phyloP scores from a whole-genome alignment of 176 grass and related monocot species.

The Microstegium vimineum region DNA sequence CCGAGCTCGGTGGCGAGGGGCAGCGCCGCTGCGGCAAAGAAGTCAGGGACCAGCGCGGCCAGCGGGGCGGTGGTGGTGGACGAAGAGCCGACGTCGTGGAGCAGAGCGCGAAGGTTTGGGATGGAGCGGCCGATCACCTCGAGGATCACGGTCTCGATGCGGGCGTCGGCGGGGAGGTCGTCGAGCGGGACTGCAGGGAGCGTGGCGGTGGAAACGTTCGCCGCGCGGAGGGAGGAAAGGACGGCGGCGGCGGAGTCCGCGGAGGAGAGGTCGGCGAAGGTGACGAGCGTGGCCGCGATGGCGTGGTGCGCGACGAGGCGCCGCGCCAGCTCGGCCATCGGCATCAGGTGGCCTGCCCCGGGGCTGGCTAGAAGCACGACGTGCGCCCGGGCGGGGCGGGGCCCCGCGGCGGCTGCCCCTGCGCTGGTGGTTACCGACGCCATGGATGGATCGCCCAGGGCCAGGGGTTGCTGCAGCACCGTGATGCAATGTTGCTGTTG shows the following conservation, averaged over 20 bases:
- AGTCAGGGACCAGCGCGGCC: conserved; percentile 40
- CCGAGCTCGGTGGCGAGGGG: conserved; percentile 40
- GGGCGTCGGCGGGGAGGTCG: conserved; percentile 27
- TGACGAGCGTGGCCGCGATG: conserved; percentile 40
- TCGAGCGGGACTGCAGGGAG: conserved; percentile 42
- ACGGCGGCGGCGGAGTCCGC: background rate
- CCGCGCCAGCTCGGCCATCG: conserved; percentile 39
- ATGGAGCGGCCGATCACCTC: conserved; percentile 12
- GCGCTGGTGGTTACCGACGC: background rate
- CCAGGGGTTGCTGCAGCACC: too few species aligned
- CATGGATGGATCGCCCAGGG: background rate
- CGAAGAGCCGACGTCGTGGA: background rate
- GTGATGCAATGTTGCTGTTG: too few species aligned
- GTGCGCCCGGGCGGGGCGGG: background rate
- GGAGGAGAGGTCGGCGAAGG: conserved; percentile 28
- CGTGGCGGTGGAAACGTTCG: background rate
- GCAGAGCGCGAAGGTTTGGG: conserved; percentile 9
- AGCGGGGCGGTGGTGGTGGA: background rate
- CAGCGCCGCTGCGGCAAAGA: conserved; percentile 26
- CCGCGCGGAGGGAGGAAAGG: conserved; percentile 15
- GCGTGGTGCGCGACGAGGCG: conserved; percentile 28
- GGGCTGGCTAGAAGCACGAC: conserved; percentile 42
- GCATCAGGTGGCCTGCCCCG: conserved; percentile 49
- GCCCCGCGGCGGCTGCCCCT: background rate
- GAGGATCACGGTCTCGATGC: background rate